These are phyloP conservation scores for Leccinum ochraceum DNA, from an alignment of 768 basidiomycete species.

Conservation along the genomic window DNA sequence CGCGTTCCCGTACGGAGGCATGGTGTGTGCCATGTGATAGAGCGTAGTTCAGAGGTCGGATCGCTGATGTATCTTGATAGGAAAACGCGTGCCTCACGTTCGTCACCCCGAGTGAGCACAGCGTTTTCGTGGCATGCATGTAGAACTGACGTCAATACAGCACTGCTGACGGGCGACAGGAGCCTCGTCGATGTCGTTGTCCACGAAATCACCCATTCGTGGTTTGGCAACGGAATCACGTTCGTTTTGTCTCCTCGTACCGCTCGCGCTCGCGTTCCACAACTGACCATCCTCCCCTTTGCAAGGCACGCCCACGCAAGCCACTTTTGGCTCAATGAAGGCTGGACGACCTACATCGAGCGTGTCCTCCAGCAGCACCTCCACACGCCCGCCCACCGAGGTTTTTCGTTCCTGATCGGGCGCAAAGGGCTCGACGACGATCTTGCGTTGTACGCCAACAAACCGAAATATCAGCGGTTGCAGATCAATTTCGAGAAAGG, in stretches of 20 bases:
- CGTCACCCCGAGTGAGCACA: slow-evolving; percentile 75
- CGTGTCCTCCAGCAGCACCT: slow-evolving; percentile 70
- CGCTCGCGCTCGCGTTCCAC: background rate
- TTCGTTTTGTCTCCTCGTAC: slow-evolving; percentile 25
- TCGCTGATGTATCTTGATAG: slow-evolving; percentile 36
- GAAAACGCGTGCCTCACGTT: slow-evolving; percentile 90
- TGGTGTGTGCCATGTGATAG: slow-evolving; percentile 45
- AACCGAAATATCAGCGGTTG: slow-evolving; percentile 73
- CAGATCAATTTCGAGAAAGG: slow-evolving; percentile 73
- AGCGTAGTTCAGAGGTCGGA: background rate
- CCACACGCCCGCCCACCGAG: slow-evolving; percentile 75
- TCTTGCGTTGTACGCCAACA: slow-evolving; percentile 55
- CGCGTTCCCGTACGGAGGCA: slow-evolving; percentile 90
- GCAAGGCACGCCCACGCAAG: slow-evolving; percentile 63
- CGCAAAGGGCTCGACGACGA: slow-evolving; percentile 68
- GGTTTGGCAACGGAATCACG: slow-evolving; percentile 92
- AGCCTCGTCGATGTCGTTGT: slow-evolving; percentile 88
- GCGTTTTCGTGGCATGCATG: background rate
- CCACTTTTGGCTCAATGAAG: slow-evolving; percentile 90
- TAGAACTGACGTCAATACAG: slow-evolving; percentile 31
- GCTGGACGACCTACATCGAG: slow-evolving; percentile 94
- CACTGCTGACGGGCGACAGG: slow-evolving; percentile 83
- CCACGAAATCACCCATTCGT: slow-evolving; percentile 83
- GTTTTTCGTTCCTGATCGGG: slow-evolving; percentile 80
- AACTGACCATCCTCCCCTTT: background rate